Conservation (phyloP, 192 early-diverging fungal species). For the Coemansia sp. region DNA sequence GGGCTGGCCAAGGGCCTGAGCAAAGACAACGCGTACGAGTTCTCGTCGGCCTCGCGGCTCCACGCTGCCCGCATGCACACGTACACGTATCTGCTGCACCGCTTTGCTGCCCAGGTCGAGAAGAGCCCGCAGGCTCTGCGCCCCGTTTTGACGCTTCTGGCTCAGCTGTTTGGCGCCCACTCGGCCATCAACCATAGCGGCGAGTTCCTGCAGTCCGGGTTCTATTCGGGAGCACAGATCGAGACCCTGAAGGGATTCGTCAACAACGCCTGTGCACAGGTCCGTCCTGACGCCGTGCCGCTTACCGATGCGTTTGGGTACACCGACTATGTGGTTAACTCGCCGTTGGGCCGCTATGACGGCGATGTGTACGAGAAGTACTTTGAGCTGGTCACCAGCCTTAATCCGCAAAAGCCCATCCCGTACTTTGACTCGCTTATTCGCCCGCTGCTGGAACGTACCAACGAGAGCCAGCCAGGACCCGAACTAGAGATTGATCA, state of each 20-base stretch:
- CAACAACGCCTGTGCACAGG: conserved; percentile 60
- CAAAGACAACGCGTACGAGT: conserved; percentile 82
- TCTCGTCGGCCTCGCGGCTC: conserved; percentile 80
- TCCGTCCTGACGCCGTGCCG: conserved; percentile 81
- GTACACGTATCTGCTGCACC: conserved; percentile 79
- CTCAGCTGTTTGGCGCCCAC: conserved; percentile 79
- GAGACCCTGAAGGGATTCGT: conserved; percentile 67
- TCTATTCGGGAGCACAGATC: conserved; percentile 71
- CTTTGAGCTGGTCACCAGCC: conserved; percentile 77
- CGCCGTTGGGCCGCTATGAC: conserved; percentile 81
- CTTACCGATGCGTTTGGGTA: conserved; percentile 86
- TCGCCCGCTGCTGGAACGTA: conserved; percentile 70
- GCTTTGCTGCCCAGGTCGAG: conserved; percentile 74
- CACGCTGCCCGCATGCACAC: conserved; percentile 81
- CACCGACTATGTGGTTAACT: conserved; percentile 86
- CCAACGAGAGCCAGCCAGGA: conserved; percentile 52
- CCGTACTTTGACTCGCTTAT: conserved; percentile 79
- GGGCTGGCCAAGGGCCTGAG: conserved; percentile 62
- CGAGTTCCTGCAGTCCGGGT: conserved; percentile 84
- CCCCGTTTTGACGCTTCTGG: conserved; percentile 66
- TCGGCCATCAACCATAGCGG: conserved; percentile 77
- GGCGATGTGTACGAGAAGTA: conserved; percentile 85
- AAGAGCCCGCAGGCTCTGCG: conserved; percentile 62
- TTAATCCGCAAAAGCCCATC: conserved; percentile 68
- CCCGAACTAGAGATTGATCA: conserved; percentile 70